phyloP scores from a whole-genome alignment of 2,329 filamentous ascomycete genomes.

The Cyphellophora attinorum region DNA sequence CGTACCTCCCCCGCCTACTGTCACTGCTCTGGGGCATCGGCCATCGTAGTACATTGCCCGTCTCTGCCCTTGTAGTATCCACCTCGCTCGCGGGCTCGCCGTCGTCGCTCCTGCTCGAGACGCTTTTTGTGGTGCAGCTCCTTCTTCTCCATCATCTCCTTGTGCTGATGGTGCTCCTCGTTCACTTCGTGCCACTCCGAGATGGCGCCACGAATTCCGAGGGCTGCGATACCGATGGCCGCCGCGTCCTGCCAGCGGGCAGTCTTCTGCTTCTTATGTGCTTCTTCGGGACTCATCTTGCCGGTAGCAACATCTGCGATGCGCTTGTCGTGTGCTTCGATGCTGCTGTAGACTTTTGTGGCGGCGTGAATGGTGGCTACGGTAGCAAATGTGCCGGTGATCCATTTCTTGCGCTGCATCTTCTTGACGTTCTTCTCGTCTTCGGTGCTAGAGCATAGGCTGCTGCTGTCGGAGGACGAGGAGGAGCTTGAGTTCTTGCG shows the following conservation, averaged over 20 bases:
- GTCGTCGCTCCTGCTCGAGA: conserved; percentile 12
- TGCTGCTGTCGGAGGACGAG: conserved; percentile 40
- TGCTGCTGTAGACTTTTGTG: conserved; percentile 53
- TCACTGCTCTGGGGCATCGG: conserved; percentile 12
- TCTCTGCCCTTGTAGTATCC: conserved; percentile 19
- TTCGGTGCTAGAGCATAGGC: conserved; percentile 48
- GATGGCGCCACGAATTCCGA: conserved; percentile 58
- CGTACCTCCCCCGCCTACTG: conserved; percentile 9
- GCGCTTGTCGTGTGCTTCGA: conserved; percentile 55
- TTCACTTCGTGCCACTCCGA: conserved; percentile 60
- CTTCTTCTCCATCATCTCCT: conserved; percentile 43
- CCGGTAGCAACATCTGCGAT: conserved; percentile 51
- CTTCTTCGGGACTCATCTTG: conserved; percentile 53
- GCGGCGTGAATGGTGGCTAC: conserved; percentile 62
- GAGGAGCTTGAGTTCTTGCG: conserved; percentile 7
- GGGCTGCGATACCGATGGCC: conserved; percentile 56
- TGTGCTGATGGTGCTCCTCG: conserved; percentile 49
- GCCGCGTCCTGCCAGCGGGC: conserved; percentile 55
- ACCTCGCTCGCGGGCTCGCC: conserved; percentile 11
- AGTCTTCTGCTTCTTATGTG: conserved; percentile 53
- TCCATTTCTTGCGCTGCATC: conserved; percentile 56
- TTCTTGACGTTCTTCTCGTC: conserved; percentile 55
- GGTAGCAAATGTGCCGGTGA: conserved; percentile 57
- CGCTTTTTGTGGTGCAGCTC: conserved; percentile 22
- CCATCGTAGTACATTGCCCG: conserved; percentile 18